phyloP scores from a whole-genome alignment of 441 rosid species.

The Pelargonium australe region DNA sequence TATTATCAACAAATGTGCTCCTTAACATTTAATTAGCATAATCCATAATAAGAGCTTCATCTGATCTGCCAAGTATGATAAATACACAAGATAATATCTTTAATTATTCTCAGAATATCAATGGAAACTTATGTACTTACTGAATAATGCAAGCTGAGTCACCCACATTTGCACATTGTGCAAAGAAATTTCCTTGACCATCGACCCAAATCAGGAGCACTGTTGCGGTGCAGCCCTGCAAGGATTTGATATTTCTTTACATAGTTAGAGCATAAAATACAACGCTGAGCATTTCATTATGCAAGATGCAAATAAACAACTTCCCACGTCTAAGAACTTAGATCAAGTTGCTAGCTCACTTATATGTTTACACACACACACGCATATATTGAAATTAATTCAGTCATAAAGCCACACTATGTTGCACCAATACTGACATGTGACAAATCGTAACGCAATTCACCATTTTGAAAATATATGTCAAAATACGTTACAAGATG shows the following conservation, averaged over 20 bases:
- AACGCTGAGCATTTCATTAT: too few relatives aligned
- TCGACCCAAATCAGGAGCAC: slow-evolving; percentile 81
- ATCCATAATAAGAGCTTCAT: background rate
- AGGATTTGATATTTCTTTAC: slow-evolving; percentile 7
- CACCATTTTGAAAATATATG: too few relatives aligned
- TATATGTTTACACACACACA: too few relatives aligned
- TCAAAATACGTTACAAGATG: too few relatives aligned
- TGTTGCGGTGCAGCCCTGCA: slow-evolving; percentile 96
- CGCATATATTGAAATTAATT: too few relatives aligned
- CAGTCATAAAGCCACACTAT: too few relatives aligned
- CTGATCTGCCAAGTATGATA: background rate
- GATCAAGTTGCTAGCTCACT: too few relatives aligned
- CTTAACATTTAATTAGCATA: background rate
- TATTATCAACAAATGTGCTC: background rate
- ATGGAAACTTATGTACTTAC: slow-evolving; percentile 37
- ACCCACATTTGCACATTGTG: slow-evolving; percentile 92
- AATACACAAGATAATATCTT: slow-evolving; percentile 12
- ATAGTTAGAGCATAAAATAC: too few relatives aligned
- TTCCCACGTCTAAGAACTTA: too few relatives aligned
- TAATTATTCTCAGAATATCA: background rate
- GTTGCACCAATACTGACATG: too few relatives aligned
- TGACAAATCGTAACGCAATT: too few relatives aligned
- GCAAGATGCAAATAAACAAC: too few relatives aligned
- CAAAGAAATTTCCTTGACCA: slow-evolving; percentile 46
- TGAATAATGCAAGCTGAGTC: slow-evolving; percentile 81